Evolutionary conservation across 768 basidiomycete species (phyloP), one percentile per base, ranked within the genome.

Genomic region (Tulasnella sp.): DNA sequence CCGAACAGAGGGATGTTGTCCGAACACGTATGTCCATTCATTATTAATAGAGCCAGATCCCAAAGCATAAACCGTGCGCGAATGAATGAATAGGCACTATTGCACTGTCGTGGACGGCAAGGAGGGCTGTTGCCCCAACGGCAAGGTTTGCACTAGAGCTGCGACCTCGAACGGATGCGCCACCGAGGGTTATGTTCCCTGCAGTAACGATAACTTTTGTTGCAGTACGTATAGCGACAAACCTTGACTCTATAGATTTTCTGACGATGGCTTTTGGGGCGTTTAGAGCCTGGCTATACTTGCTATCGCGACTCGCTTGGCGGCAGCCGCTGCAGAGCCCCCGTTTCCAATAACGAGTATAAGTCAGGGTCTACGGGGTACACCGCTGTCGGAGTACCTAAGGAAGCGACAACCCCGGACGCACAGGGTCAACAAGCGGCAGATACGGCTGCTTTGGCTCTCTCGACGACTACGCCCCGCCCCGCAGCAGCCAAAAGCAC

Each of bases 91-190:
- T 15, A 76, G 75, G 20, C 29, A 76, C 42, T 13, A 46, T 13
- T 76, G 75, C 42, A 26, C 9, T 7, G 69, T 26, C 1, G 75
- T 76, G n/a, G 32, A 67, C 23, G 74, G 74, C 32, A 7, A 5
- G n/a, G 13, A 44, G 3, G 74, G 74, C 51, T 75, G 74, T 51
- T 75, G 74, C 37, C 74, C 51, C n/a, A n/a, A 9, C 29, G 74
- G 74, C 35, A 32, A 75, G 55, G 39, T 39, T 20, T 67, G 74
- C 32, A 51, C 5, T 16, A 26, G 29, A 7, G 37, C 11, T 10
- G 35, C n/a, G 35, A 35, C 35, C 35, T 2, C 10, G 6, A 75
- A 48, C 20, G 39, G 23, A 51, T 75, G 74, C 48, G 74, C 48
- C 3, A 26, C 13, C 57, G 2, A 51, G 11, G 55, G 48, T 10